Evolutionary conservation across 192 early-diverging fungal genomes (phyloP), one percentile per base, ranked within the genome.

Genomic region (Glomus cerebriforme): DNA sequence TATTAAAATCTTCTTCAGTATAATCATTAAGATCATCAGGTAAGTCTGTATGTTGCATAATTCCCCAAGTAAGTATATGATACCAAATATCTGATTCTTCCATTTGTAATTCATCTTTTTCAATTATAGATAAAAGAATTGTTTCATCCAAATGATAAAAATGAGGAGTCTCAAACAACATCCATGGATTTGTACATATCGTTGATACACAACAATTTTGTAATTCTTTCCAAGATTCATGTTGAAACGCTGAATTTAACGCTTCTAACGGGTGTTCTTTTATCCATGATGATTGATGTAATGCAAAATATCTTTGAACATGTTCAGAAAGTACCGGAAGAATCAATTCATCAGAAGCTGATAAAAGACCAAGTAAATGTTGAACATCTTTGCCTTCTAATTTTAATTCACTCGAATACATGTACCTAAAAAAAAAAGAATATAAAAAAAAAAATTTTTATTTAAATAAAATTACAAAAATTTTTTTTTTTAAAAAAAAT

Each of bases 51-150:
- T 34, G 15, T 66, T 77, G 75, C 22, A 35, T 31, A 12, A 66
- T 77, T 66, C 75, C 75, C 75, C 75, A 77, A 66, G 13, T 37
- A 22, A 65, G 15, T n/a, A 77, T 49, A 32, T 45, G 31, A 77
- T 77, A 27, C 75, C 75, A 77, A 66, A 77, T 77, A 45, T 77
- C 58, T 65, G 34, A 58, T 66, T 77, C 75, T 66, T 77, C 63
- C 54, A 77, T 59, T 49, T 77, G 27, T 10, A 77, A 24, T 49
- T 62, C 54, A 31, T 65, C 64, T 32, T 43, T 39, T 66, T 62
- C 10, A 26, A 62, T 26, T 24, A 77, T 65, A 13, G 9, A 17
- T 22, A 62, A 77, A 43, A 77, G 17, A n/a, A 77, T 49, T 32
- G 34, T 31, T 13, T 64, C 60, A 19, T 59, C 39, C 17, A 66